phyloP scores from a whole-genome alignment of 2,329 filamentous ascomycete species.

The Metarhizium guizhouense region DNA sequence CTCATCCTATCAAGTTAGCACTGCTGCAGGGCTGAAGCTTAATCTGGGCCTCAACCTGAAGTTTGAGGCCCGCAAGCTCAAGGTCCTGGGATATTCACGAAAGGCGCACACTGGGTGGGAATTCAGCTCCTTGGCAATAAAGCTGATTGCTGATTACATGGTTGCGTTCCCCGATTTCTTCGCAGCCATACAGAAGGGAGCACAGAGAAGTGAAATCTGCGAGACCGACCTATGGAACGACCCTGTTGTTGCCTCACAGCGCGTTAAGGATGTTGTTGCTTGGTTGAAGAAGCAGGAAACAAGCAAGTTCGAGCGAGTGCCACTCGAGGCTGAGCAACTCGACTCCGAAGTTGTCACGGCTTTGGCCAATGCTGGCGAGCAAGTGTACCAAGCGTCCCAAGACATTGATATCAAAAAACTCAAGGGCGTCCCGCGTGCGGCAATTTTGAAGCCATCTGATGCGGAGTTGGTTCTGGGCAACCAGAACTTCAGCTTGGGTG shows the following conservation, averaged over 20 bases:
- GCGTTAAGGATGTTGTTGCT: slow-evolving; percentile 85
- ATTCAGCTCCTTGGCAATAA: slow-evolving; percentile 77
- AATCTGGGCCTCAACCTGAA: slow-evolving; percentile 95
- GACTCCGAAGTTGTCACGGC: slow-evolving; percentile 81
- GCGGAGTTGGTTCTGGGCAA: slow-evolving; percentile 86
- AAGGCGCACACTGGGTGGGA: slow-evolving; percentile 87
- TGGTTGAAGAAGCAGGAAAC: slow-evolving; percentile 91
- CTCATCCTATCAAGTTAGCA: slow-evolving; percentile 78
- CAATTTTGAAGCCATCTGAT: slow-evolving; percentile 85
- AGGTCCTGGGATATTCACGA: slow-evolving; percentile 90
- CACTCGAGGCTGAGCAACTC: slow-evolving; percentile 89
- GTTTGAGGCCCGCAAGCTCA: slow-evolving; percentile 90
- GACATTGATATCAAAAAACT: slow-evolving; percentile 58
- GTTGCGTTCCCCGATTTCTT: slow-evolving; percentile 92
- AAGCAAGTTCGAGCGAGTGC: slow-evolving; percentile 90
- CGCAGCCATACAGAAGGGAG: slow-evolving; percentile 75
- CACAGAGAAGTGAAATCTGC: slow-evolving; percentile 72
- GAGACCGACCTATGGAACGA: slow-evolving; percentile 82
- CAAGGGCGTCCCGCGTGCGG: slow-evolving; percentile 73
- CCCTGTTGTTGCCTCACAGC: slow-evolving; percentile 59
- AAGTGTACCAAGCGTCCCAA: slow-evolving; percentile 41
- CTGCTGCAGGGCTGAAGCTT: slow-evolving; percentile 68
- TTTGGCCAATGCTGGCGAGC: slow-evolving; percentile 70
- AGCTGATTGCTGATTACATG: slow-evolving; percentile 82
- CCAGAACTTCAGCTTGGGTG: slow-evolving; percentile 76